Conservation (phyloP, 495 filamentous ascomycete species). For the Haplographium delicatum region DNA sequence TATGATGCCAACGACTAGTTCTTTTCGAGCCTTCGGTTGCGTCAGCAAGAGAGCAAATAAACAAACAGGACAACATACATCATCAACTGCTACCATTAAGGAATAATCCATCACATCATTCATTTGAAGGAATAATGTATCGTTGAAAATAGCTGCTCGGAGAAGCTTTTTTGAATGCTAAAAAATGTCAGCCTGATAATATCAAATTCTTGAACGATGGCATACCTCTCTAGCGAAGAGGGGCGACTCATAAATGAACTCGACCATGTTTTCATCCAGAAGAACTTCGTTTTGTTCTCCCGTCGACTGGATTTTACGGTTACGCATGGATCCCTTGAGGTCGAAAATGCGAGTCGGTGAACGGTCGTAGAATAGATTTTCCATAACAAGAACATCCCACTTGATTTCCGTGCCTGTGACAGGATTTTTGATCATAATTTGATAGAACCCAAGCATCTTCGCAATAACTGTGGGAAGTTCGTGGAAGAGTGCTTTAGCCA, state of each 20-base stretch:
- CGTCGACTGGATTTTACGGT: conserved; percentile 90
- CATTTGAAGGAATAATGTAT: conserved; percentile 85
- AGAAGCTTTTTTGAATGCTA: conserved; percentile 81
- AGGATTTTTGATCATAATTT: conserved; percentile 93
- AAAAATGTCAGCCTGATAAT: conserved; percentile 23
- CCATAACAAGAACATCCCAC: conserved; percentile 92
- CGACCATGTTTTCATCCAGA: conserved; percentile 98
- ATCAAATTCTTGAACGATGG: conserved; percentile 25
- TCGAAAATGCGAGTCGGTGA: conserved; percentile 91
- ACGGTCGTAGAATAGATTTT: conserved; percentile 98
- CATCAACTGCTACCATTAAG: conserved; percentile 96
- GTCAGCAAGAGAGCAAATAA: neutral
- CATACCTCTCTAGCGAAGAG: conserved; percentile 75
- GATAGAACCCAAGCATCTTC: conserved; percentile 99
- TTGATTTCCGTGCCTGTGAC: conserved; percentile 89
- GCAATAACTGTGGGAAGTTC: conserved; percentile 95
- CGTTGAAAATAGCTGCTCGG: conserved; percentile 85
- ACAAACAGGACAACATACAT: conserved; percentile 36
- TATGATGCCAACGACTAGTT: conserved; percentile 95
- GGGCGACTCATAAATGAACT: conserved; percentile 96
- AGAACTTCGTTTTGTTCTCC: conserved; percentile 95
- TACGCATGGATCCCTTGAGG: conserved; percentile 96
- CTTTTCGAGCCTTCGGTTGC: conserved; percentile 45
- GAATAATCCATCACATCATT: conserved; percentile 99
- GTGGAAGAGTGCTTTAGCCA: conserved; percentile 93